Evolutionary conservation across 495 filamentous ascomycete species (phyloP).

Genomic region (Aspergillus wentii): DNA sequence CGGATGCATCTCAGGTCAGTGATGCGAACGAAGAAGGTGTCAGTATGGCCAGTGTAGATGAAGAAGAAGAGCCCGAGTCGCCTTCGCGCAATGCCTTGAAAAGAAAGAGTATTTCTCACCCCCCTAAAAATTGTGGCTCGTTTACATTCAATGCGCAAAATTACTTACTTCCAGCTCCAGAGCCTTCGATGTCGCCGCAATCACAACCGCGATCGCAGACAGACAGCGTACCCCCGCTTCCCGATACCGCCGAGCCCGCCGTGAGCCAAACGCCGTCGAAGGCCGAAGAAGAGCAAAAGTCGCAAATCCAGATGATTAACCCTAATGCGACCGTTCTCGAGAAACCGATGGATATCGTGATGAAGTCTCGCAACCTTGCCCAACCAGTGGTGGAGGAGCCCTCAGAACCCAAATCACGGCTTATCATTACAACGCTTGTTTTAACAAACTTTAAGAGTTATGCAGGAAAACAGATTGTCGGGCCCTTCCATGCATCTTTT

Average conservation of each 20-base stretch:
- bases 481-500: slow-evolving; percentile 94
- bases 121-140: slow-evolving; percentile 50
- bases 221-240: slow-evolving; percentile 57
- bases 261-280: slow-evolving; percentile 54
- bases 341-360: slow-evolving; percentile 89
- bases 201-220: slow-evolving; percentile 42
- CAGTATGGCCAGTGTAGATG: slow-evolving; percentile 38
- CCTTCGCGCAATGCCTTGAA: slow-evolving; percentile 62
- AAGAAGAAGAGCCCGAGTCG: slow-evolving; percentile 51
- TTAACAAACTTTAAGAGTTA: slow-evolving; percentile 98
- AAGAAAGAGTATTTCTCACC: slow-evolving; percentile 62
- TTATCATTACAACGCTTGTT: slow-evolving; percentile 86
- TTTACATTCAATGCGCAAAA: slow-evolving; percentile 34
- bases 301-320: slow-evolving; percentile 61
- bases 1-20: slow-evolving; percentile 25
- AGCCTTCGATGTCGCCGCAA: slow-evolving; percentile 50
- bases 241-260: slow-evolving; percentile 71
- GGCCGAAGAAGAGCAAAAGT: slow-evolving; percentile 31
- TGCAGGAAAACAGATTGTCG: slow-evolving; percentile 89
- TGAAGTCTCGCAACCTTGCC: slow-evolving; percentile 75
- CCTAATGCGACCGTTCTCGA: slow-evolving; percentile 71
- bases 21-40: slow-evolving; percentile 40
- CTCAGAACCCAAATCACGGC: slow-evolving; percentile 70
- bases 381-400: slow-evolving; percentile 61
- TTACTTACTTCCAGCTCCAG: slow-evolving; percentile 56